Evolutionary conservation across 208 protist species (phyloP), one percentile per base, ranked within the genome.

Genomic region (Crithidia acanthocephali): DNA sequence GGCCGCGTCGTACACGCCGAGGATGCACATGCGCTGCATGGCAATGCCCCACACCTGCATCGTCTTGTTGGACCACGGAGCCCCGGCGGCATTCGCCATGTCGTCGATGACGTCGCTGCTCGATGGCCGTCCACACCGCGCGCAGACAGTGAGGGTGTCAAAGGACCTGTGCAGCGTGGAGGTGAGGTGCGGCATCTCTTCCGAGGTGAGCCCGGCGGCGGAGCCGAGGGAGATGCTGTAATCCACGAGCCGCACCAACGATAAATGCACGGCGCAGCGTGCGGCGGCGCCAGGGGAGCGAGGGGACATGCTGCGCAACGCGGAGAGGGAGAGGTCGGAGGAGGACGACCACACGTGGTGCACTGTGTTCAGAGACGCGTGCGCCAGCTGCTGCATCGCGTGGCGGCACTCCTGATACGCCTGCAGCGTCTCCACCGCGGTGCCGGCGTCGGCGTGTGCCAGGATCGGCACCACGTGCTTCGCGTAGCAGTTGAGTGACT

Each of bases 1-100:
- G 15, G 2, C 23, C 32, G 42, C 42, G 45, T 72, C 67, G 32
- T 23, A 47, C 20, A 72, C 20, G 13, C 67, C 67, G 7, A 64
- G 18, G 15, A 25, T 18, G 33, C 53, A 72, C 56, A 72, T 15
- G 33, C 23, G 48, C 20, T 58, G n/a, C 48, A 58, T 2, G 25
- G 2, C 9, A 3, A 22, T 7, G 16, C 4, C 9, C 23, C 13
- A 66, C 30, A 53, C 16, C n/a, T 18, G 2, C 22, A 61, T 18
- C 35, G 27, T 25, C 22, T 61, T 45, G 33, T 18, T 28, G n/a
- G 6, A n/a, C 16, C 44, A n/a, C 9, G 56, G 10, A 30, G 35
- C 2, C 35, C 5, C 35, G 11, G 35, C 35, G 35, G 5, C 11
- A 11, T 11, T 40, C 35, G 8, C 35, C n/a, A n/a, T 5, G 35